Evolutionary conservation across 73 alveolate species (phyloP).

Genomic region (Paramecium primaurelia): DNA sequence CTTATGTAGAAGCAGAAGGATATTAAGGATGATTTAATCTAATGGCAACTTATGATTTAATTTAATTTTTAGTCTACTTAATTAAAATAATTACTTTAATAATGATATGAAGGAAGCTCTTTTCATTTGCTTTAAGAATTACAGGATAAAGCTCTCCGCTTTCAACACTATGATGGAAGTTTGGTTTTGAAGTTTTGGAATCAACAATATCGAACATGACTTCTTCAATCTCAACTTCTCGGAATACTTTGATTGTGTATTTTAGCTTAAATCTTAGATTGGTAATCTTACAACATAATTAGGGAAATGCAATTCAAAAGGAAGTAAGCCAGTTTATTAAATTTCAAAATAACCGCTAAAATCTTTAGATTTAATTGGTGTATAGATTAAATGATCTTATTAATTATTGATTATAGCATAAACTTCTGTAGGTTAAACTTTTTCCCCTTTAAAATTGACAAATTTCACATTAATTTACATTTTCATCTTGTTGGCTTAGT

Average conservation of each 20-base stretch:
- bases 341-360: constrained; percentile 10
- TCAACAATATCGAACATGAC: constrained; percentile 3
- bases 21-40: constrained; percentile 32
- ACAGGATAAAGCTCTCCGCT: not conserved
- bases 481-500: not conserved
- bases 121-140: not conserved
- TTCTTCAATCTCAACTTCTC: not conserved
- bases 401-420: not conserved
- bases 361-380: constrained; percentile 8
- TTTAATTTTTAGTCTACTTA: not conserved
- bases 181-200: not conserved
- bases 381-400: too few species aligned
- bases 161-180: not conserved
- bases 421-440: not conserved
- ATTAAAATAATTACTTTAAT: not conserved
- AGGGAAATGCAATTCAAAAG: not conserved
- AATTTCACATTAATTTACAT: not conserved
- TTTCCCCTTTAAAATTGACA: not conserved
- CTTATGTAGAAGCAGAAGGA: not conserved
- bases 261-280: not conserved
- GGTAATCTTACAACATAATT: not conserved
- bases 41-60: not conserved
- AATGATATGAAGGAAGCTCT: not conserved
- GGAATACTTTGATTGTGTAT: not conserved
- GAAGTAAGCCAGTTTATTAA: not conserved